These are phyloP conservation scores for Avena sativa DNA, from an alignment of 176 grass and related monocot species.

Conservation along the genomic window DNA sequence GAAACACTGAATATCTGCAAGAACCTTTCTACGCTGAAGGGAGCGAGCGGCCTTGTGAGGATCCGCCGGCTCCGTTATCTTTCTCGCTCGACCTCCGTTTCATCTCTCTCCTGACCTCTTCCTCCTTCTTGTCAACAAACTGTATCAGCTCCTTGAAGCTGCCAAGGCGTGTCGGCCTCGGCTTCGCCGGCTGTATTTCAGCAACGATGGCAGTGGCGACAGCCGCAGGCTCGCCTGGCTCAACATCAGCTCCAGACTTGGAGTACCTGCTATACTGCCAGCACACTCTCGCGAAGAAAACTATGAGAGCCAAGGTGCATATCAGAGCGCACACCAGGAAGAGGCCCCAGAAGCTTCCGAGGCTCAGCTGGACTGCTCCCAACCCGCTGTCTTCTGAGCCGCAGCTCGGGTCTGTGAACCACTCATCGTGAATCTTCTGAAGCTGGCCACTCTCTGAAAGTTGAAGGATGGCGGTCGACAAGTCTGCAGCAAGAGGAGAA, in stretches of 20 bases:
- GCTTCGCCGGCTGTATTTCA: constrained; percentile 10
- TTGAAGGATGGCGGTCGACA: constrained; percentile 85
- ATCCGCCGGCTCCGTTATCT: constrained; percentile 49
- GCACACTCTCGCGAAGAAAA: constrained; percentile 62
- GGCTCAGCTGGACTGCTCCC: constrained; percentile 57
- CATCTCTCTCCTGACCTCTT: constrained; percentile 41
- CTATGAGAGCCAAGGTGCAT: constrained; percentile 53
- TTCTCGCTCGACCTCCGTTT: constrained; percentile 63
- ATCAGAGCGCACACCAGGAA: constrained; percentile 74
- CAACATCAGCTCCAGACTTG: constrained; percentile 16
- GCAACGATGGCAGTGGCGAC: not conserved
- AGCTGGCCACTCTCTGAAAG: constrained; percentile 89
- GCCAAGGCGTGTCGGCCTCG: constrained; percentile 32
- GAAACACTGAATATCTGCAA: not conserved
- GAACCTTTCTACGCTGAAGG: constrained; percentile 20
- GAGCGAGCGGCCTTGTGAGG: constrained; percentile 1
- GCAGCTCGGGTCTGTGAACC: constrained; percentile 55
- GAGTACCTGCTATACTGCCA: constrained; percentile 60
- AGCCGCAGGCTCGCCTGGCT: not conserved
- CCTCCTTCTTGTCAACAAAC: constrained; percentile 65
- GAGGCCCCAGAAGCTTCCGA: constrained; percentile 86
- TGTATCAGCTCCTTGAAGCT: constrained; percentile 68
- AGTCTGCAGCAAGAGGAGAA: constrained; percentile 75
- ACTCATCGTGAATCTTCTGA: constrained; percentile 81
- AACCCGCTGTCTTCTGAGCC: constrained; percentile 49